Base-by-base conservation (phyloP, 2,329 filamentous ascomycete species). In the Alternaria triticina region DNA sequence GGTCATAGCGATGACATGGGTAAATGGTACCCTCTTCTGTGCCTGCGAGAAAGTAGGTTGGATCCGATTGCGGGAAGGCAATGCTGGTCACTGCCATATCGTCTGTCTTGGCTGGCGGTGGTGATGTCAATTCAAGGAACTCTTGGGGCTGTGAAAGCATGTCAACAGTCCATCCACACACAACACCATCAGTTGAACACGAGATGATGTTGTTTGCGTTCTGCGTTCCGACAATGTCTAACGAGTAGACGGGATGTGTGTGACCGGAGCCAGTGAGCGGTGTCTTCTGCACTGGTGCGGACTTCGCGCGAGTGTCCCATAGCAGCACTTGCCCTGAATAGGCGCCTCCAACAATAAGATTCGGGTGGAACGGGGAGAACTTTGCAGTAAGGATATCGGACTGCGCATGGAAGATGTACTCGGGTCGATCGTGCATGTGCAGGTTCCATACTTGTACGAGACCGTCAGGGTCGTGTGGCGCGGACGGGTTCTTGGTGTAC, bases 201-300 rank as follows among this genome's bases (percentile, higher is more conserved):
- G 94, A 97, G 72, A 99, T 92, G 77, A 99, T 97, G 80, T 98
- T 99, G 83, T 97, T 97, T 62, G 96, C 96, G 79, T 99, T 99
- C 77, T 98, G 96, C 1, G 96, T 99, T 68, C 96, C 96, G 54
- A 99, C 93, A 59, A 99, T 96, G 66, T 96, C 92, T 61, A 99
- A 89, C 43, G 91, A 94, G 83, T 99, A 99, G 67, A 99, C 92
- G 0, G 96, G 96, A 76, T 99, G 96, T 8, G 96, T 97, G 79
- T 99, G 96, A 13, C 96, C 94, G 13, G 93, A 94, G 54, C 96
- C 95, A 6, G 95, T 98, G 43, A 99, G 86, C 1, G 96, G 96
- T 2, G 96, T 99, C 82, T 97, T 97, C 74, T 97, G 94, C 6
- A 98, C 94, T 0, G 96, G 95, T 17, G 87, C 83, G 12, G 85